These are phyloP conservation scores for Penicillium malachiteum DNA, from an alignment of 495 filamentous ascomycete genomes.

Conservation along the genomic window DNA sequence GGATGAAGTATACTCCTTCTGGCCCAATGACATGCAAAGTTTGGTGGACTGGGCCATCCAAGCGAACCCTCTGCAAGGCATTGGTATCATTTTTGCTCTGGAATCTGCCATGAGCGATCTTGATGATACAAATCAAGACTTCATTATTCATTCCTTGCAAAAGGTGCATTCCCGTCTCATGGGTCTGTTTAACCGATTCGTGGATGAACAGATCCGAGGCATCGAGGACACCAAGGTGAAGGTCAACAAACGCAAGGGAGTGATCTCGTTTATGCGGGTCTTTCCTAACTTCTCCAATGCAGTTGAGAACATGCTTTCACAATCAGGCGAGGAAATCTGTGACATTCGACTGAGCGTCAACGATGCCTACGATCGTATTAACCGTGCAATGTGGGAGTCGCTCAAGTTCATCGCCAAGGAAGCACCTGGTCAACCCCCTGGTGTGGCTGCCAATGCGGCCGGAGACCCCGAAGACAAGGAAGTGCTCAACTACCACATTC, in stretches of 20 bases:
- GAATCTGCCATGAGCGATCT: slow-evolving; percentile 73
- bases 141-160: slow-evolving; percentile 73
- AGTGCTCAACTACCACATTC: slow-evolving; percentile 91
- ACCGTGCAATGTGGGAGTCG: slow-evolving; percentile 95
- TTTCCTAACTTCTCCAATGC: slow-evolving; percentile 82
- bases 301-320: slow-evolving; percentile 77
- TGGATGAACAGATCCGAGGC: slow-evolving; percentile 90
- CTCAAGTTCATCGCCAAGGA: slow-evolving; percentile 95
- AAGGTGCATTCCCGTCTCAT: slow-evolving; percentile 76
- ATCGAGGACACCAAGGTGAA: slow-evolving; percentile 99
- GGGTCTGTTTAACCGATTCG: slow-evolving; percentile 78
- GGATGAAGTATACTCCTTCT: slow-evolving; percentile 81
- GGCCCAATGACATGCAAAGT: slow-evolving; percentile 73
- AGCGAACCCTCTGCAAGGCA: slow-evolving; percentile 85
- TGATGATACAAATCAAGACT: slow-evolving; percentile 89
- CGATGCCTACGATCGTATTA: slow-evolving; percentile 81
- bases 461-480: slow-evolving; percentile 89
- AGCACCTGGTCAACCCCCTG: slow-evolving; percentile 61
- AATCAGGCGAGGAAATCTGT: slow-evolving; percentile 52
- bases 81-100: slow-evolving; percentile 79
- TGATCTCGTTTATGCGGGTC: slow-evolving; percentile 89
- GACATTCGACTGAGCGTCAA: slow-evolving; percentile 76
- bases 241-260: slow-evolving; percentile 95
- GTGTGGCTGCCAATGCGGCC: slow-evolving; percentile 47
- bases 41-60: slow-evolving; percentile 81